Base-by-base conservation (phyloP, 148 eudicot genomes). In the Diospyros kaki region DNA sequence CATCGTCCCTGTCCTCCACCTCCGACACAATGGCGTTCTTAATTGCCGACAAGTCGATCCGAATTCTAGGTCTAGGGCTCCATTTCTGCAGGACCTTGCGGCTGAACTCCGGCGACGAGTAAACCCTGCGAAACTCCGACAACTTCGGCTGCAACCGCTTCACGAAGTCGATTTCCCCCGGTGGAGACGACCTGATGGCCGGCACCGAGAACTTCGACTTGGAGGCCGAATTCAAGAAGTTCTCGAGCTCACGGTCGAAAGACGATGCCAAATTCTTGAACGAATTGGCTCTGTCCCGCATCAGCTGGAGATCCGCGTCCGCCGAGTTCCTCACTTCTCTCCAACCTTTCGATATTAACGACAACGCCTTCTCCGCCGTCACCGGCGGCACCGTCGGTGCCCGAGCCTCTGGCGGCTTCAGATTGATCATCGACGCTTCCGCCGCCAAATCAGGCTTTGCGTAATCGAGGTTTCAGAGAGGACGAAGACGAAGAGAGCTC, bases 291-390 rank as follows among this genome's bases (percentile, higher is more conserved):
- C 96, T 82, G 74, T 84, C 83, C 46, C 75, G 92, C 83, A 94
- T 93, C 71, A 94, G 64, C 39, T 81, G 93, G 50, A 94, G 76
- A 77, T 94, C 98, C 3, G 97, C 93, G 11, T 89, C 96, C 1
- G 98, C 92, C 0, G 96, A 92, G 58, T 93, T 87, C 14, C 79
- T 69, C 2, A 94, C 98, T 42, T 84, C 98, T 18, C 91, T 76
- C 98, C 95, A 94, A 0, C 96, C 94, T 46, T 89, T 90, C 9
- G 97, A 84, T 12, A 92, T 80, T 81, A 94, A 87, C 3, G 98
- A 89, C 43, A 92, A 78, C 15, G 98, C 97, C 73, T 75, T 80
- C 69, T 89, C 84, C 51, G 90, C 86, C 10, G 91, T 80, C 5
- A 75, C 84, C 42, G 64, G 48, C 18, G 83, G 52, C 45, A 76